Evolutionary conservation across 805 yeast species (phyloP).

Genomic region (Metschnikowia cerradonensis): DNA sequence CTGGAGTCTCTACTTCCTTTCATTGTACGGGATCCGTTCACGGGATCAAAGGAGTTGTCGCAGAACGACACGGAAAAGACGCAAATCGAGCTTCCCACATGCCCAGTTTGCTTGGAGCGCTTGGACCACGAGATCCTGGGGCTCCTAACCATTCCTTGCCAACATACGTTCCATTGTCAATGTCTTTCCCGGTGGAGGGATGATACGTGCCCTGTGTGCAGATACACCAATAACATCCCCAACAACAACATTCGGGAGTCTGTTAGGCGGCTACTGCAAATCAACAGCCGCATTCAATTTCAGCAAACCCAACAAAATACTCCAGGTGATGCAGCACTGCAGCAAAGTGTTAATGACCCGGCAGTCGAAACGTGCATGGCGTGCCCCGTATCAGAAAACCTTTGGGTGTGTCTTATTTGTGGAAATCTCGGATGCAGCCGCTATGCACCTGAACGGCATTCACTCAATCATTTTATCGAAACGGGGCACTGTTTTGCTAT

Average conservation of each 20-base stretch:
- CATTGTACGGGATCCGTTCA: slow-evolving; percentile 69
- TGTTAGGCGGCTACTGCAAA: slow-evolving; percentile 31
- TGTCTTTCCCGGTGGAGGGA: slow-evolving; percentile 87
- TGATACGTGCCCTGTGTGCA: slow-evolving; percentile 86
- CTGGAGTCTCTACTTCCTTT: slow-evolving; percentile 51
- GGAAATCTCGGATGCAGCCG: slow-evolving; percentile 93
- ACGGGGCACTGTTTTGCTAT: slow-evolving; percentile 88
- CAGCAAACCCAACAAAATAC: slow-evolving; percentile 11
- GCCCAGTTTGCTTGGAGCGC: slow-evolving; percentile 89
- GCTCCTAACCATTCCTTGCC: slow-evolving; percentile 81
- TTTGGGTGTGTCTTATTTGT: slow-evolving; percentile 89
- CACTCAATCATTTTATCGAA: slow-evolving; percentile 70
- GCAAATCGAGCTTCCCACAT: slow-evolving; percentile 72
- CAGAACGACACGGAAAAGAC: neutral
- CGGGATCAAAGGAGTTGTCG: slow-evolving; percentile 23
- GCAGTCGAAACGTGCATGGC: slow-evolving; percentile 40
- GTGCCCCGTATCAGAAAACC: slow-evolving; percentile 57
- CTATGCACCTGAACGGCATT: slow-evolving; percentile 75
- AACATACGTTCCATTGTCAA: slow-evolving; percentile 87
- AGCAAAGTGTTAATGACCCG: neutral
- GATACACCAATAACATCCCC: slow-evolving; percentile 58
- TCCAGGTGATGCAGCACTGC: slow-evolving; percentile 15
- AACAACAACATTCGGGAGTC: slow-evolving; percentile 33
- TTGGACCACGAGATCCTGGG: slow-evolving; percentile 83
- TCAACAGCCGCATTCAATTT: slow-evolving; percentile 18